These are phyloP conservation scores for Pyricularia sp. DNA, from an alignment of 2,329 filamentous ascomycete genomes.

Conservation along the genomic window DNA sequence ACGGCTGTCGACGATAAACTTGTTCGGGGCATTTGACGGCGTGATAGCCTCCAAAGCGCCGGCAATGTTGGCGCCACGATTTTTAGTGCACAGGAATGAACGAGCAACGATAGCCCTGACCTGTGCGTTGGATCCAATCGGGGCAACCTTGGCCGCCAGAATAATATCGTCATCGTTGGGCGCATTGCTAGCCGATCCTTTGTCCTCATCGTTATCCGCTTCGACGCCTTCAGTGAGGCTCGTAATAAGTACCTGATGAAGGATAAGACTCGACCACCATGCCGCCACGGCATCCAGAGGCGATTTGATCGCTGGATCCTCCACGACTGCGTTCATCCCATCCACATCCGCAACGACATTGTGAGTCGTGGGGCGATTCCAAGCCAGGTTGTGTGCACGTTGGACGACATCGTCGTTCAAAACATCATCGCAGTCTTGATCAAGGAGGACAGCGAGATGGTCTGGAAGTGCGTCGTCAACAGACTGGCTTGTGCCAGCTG, in stretches of 20 bases:
- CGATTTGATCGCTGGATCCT: slow-evolving; percentile 72
- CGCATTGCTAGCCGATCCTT: slow-evolving; percentile 11
- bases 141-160: slow-evolving; percentile 60
- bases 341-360: slow-evolving; percentile 50
- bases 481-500: slow-evolving; percentile 27
- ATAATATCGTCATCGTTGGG: slow-evolving; percentile 36
- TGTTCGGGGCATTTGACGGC: slow-evolving; percentile 22
- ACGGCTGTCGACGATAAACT: slow-evolving; percentile 16
- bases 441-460: slow-evolving; percentile 62
- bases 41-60: slow-evolving; percentile 39
- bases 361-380: slow-evolving; percentile 65
- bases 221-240: slow-evolving; percentile 38
- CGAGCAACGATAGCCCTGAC: slow-evolving; percentile 46
- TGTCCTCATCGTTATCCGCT: slow-evolving; percentile 22
- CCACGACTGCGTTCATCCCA: slow-evolving; percentile 70
- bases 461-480: slow-evolving; percentile 56
- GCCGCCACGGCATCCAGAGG: slow-evolving; percentile 83
- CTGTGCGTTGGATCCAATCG: slow-evolving; percentile 62
- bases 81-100: slow-evolving; percentile 40
- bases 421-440: slow-evolving; percentile 71
- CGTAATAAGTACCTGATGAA: slow-evolving; percentile 56
- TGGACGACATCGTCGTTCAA: slow-evolving; percentile 67
- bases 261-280: slow-evolving; percentile 69
- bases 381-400: slow-evolving; percentile 78
- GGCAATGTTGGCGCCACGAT: slow-evolving; percentile 42